A percentile compares a stretch with the other conserved stretches of the same genome.
Conservation (phyloP, 176 grass and related monocot species). For the Olyra latifolia region DNA sequence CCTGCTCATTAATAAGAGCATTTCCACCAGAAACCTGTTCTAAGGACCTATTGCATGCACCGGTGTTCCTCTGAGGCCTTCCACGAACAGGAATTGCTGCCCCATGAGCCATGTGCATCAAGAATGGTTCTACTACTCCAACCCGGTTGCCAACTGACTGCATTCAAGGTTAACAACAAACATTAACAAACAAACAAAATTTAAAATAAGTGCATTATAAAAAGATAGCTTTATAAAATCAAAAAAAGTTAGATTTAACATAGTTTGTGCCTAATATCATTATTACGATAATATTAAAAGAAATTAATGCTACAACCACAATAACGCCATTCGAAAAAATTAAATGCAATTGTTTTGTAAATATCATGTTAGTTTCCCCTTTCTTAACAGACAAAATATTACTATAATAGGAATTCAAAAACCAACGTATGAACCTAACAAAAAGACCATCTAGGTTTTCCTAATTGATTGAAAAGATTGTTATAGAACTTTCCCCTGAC, state of each 20-base stretch:
- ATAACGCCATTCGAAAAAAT: neutral
- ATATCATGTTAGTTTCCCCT: neutral
- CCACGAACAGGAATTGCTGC: conserved; percentile 53
- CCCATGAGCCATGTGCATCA: conserved; percentile 98
- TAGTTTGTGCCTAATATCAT: neutral
- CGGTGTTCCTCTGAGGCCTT: conserved; percentile 48
- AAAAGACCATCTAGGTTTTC: neutral
- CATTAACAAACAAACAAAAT: conserved; percentile 13
- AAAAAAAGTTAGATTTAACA: neutral
- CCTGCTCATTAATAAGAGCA: conserved; percentile 55
- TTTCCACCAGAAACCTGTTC: conserved; percentile 32
- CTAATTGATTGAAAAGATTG: neutral
- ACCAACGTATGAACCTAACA: neutral
- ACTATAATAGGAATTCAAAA: neutral
- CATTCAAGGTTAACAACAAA: conserved; percentile 29
- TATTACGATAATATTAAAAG: neutral
- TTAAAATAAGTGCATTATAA: conserved; percentile 12
- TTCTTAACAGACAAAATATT: neutral
- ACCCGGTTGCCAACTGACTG: conserved; percentile 89
- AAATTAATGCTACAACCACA: neutral
- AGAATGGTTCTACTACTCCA: conserved; percentile 83
- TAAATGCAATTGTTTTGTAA: neutral
- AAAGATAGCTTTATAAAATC: conserved; percentile 9
- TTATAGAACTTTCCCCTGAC: neutral
- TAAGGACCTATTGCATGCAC: conserved; percentile 21